A percentile compares a stretch with the other conserved stretches of the same genome.
Conservation (phyloP, 495 filamentous ascomycete species). For the Pseudomonodictys pantanalensis region DNA sequence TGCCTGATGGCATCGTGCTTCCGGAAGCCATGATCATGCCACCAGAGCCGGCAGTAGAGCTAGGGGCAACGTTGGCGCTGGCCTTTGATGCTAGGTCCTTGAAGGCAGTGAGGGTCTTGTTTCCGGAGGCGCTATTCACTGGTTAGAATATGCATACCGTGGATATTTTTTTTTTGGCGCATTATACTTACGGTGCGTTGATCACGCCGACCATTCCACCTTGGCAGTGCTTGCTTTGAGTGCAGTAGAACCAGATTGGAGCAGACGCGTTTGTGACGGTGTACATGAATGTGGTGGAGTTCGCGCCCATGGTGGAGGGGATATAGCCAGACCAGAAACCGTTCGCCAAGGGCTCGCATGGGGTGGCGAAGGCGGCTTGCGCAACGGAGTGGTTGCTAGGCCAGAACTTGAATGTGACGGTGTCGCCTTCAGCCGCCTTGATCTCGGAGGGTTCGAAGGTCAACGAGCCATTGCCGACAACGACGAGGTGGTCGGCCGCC, state of each 20-base stretch:
- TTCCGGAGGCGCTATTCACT: not conserved
- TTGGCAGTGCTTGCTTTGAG: constrained; percentile 50
- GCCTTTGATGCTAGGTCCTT: not conserved
- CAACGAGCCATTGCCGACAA: constrained; percentile 37
- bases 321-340: constrained; percentile 38
- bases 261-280: constrained; percentile 45
- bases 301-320: constrained; percentile 11
- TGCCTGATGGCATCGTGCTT: not conserved
- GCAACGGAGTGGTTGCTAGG: constrained; percentile 42
- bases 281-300: constrained; percentile 43
- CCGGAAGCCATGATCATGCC: constrained; percentile 15
- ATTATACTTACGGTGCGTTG: constrained; percentile 40
- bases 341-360: constrained; percentile 28
- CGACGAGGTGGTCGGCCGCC: constrained; percentile 46
- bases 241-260: constrained; percentile 61
- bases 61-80: not conserved
- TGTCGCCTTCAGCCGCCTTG: constrained; percentile 57
- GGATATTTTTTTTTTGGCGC: too few species aligned
- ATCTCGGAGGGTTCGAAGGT: constrained; percentile 61
- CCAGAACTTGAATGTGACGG: constrained; percentile 71
- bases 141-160: not conserved
- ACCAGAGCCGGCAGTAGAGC: not conserved
- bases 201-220: constrained; percentile 52
- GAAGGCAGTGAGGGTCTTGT: constrained; percentile 13
- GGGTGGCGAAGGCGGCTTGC: constrained; percentile 30